Conservation (phyloP, 2,329 filamentous ascomycete species). For the Scolecobasidium constrictum region DNA sequence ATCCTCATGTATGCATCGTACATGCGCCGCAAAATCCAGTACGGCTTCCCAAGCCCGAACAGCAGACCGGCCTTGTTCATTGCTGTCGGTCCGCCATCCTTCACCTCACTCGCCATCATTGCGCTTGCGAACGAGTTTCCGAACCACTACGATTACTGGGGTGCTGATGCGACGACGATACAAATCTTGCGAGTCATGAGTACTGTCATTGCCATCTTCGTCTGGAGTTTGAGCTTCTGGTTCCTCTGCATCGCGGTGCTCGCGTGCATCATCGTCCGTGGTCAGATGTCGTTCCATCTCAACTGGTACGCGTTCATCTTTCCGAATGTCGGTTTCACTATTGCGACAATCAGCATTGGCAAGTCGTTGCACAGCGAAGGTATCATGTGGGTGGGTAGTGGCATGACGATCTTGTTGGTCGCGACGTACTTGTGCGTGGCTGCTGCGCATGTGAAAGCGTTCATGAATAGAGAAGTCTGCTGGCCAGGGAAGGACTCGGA, state of each 20-base stretch:
- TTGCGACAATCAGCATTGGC: slow-evolving; percentile 48
- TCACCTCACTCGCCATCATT: background rate
- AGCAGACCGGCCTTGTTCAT: slow-evolving; percentile 41
- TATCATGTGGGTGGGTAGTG: slow-evolving; percentile 43
- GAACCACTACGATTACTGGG: background rate
- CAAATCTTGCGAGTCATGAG: background rate
- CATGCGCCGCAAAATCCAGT: slow-evolving; percentile 28
- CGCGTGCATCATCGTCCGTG: background rate
- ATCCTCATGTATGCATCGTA: slow-evolving; percentile 34
- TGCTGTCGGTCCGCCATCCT: slow-evolving; percentile 32
- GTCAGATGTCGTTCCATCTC: slow-evolving; percentile 36
- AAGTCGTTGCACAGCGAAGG: slow-evolving; percentile 40
- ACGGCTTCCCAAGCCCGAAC: slow-evolving; percentile 29
- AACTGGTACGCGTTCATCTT: slow-evolving; percentile 58
- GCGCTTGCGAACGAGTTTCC: background rate
- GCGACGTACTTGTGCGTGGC: slow-evolving; percentile 45
- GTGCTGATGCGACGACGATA: background rate
- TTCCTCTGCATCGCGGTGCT: slow-evolving; percentile 37
- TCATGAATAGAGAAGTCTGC: slow-evolving; percentile 41
- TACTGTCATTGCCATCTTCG: slow-evolving; percentile 27
- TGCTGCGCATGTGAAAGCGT: slow-evolving; percentile 37
- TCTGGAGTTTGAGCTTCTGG: slow-evolving; percentile 39
- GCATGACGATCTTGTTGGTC: slow-evolving; percentile 46
- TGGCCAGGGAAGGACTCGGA: slow-evolving; percentile 53
- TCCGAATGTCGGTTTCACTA: slow-evolving; percentile 52